phyloP scores from a whole-genome alignment of 805 yeast species.

The Candida succiphila region DNA sequence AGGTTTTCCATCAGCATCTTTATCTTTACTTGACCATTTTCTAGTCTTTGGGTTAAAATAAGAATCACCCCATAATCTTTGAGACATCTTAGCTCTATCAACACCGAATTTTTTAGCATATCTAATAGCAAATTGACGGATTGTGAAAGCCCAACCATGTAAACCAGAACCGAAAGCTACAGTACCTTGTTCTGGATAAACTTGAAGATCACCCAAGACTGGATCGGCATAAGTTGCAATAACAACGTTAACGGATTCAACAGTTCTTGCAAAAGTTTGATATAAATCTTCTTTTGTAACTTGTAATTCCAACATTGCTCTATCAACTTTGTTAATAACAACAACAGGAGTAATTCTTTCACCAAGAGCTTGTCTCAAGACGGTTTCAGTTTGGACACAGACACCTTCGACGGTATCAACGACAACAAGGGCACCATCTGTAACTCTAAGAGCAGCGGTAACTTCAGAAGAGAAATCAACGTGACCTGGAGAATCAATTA shows the following conservation, averaged over 20 bases:
- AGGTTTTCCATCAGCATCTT: conserved; percentile 89
- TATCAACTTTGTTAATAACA: conserved; percentile 97
- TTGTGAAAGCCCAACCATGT: conserved; percentile 99
- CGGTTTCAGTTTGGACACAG: conserved; percentile 99
- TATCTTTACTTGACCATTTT: conserved; percentile 96
- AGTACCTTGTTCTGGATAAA: conserved; percentile 98
- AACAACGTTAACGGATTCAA: conserved; percentile 98
- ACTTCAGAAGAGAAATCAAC: conserved; percentile 99
- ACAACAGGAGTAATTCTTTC: conserved; percentile 99
- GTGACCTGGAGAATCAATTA: conserved; percentile 99
- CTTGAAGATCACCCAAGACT: conserved; percentile 92
- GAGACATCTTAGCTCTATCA: conserved; percentile 96
- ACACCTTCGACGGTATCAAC: conserved; percentile 99
- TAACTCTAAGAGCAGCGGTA: conserved; percentile 99
- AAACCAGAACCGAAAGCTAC: conserved; percentile 99
- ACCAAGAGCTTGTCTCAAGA: conserved; percentile 96
- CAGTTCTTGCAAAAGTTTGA: conserved; percentile 97
- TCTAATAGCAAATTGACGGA: conserved; percentile 96
- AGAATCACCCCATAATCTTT: conserved; percentile 99
- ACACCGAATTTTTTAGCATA: conserved; percentile 99
- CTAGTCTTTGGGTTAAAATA: conserved; percentile 99
- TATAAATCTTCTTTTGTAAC: conserved; percentile 97
- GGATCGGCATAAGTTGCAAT: conserved; percentile 91
- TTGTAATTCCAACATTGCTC: conserved; percentile 98
- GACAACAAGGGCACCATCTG: conserved; percentile 99